Evolutionary conservation across 257 asterid genomes (phyloP).

Genomic region (Solanum pennellii): DNA sequence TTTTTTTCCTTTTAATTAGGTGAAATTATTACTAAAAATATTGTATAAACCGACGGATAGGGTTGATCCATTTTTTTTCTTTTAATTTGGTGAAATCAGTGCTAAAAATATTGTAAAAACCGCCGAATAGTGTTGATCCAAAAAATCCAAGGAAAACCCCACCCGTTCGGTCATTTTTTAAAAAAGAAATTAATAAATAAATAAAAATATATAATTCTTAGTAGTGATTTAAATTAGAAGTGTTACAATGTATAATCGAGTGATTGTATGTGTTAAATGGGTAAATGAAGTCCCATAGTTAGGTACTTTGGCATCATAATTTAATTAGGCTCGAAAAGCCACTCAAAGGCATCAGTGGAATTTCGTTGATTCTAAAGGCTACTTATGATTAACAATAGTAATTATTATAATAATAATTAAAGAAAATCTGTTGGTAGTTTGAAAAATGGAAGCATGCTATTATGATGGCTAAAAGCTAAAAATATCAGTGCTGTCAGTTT

Average conservation of each 20-base stretch:
- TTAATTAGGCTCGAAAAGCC: background rate
- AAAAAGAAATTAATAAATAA: too few relatives aligned
- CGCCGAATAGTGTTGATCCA: too few relatives aligned
- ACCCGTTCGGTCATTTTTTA: too few relatives aligned
- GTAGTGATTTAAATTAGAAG: background rate
- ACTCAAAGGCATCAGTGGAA: background rate
- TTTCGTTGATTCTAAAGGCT: conserved; percentile 13
- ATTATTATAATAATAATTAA: background rate
- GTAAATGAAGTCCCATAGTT: background rate
- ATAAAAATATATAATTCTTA: too few relatives aligned
- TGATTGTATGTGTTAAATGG: background rate
- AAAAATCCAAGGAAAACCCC: too few relatives aligned
- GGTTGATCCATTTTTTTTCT: too few relatives aligned
- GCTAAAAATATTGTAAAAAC: too few relatives aligned
- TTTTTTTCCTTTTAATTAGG: too few relatives aligned
- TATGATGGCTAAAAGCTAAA: background rate
- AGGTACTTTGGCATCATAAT: background rate
- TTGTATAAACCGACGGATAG: too few relatives aligned
- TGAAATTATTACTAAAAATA: too few relatives aligned
- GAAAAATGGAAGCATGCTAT: background rate
- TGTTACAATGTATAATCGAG: background rate
- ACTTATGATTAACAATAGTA: background rate
- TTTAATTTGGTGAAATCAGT: too few relatives aligned
- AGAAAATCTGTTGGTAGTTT: background rate
- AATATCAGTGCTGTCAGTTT: background rate